Percentiles rank a stretch among this genome's conserved stretches.
Conservation (phyloP, 2,329 filamentous ascomycete species). For the Fusarium algeriense region DNA sequence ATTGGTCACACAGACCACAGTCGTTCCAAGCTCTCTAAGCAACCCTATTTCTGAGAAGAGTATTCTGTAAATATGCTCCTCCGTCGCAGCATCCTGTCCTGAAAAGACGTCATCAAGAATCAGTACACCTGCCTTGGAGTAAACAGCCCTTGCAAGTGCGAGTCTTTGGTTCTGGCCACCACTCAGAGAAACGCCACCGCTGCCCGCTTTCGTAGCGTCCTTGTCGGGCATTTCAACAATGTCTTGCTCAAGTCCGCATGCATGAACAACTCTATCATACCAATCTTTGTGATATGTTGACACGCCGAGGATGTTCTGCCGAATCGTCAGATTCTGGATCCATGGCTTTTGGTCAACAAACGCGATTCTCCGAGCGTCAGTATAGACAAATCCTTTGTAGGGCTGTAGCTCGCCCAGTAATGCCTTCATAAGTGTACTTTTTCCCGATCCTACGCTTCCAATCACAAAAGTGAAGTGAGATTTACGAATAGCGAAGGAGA, state of each 20-base stretch:
- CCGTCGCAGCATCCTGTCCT: conserved; percentile 37
- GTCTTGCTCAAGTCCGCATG: conserved; percentile 14
- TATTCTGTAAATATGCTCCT: conserved; percentile 17
- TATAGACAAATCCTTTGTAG: conserved; percentile 12
- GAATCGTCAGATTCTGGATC: conserved; percentile 20
- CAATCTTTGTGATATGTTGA: conserved; percentile 10
- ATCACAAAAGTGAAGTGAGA: conserved; percentile 19
- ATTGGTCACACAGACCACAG: conserved; percentile 19
- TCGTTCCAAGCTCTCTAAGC: neutral
- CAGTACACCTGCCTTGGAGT: conserved; percentile 41
- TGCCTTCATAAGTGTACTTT: conserved; percentile 15
- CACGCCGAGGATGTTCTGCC: conserved; percentile 15
- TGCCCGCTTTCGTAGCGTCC: conserved; percentile 45
- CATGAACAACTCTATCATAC: conserved; percentile 13
- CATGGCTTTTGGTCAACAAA: conserved; percentile 21
- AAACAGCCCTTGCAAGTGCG: conserved; percentile 44
- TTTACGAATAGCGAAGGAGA: conserved; percentile 13
- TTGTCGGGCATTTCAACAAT: conserved; percentile 4
- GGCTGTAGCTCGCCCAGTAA: conserved; percentile 19
- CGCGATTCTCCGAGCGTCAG: conserved; percentile 6
- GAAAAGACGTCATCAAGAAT: conserved; percentile 52
- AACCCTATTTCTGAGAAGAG: conserved; percentile 10
- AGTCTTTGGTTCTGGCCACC: conserved; percentile 52
- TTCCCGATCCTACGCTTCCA: conserved; percentile 15
- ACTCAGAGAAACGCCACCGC: conserved; percentile 51